These are phyloP conservation scores for Volvox carteri DNA, from an alignment of 163 green algal genomes.

Conservation along the genomic window DNA sequence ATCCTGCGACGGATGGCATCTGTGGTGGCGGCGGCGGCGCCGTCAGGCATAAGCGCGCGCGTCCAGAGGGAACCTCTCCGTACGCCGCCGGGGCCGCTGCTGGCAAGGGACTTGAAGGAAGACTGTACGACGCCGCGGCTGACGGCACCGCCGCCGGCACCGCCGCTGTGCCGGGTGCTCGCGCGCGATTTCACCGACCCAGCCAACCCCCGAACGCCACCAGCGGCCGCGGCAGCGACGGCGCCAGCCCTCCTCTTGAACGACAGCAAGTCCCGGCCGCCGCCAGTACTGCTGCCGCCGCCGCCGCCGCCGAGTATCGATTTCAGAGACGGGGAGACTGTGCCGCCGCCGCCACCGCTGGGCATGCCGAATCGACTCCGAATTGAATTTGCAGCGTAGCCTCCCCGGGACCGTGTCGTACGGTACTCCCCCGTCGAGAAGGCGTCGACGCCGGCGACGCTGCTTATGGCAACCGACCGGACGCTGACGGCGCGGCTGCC, in stretches of 20 bases:
- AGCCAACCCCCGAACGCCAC: not conserved
- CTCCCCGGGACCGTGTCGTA: too few relatives aligned
- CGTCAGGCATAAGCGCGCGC: not conserved
- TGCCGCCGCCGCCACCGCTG: not conserved
- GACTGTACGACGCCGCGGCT: not conserved
- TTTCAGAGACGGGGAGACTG: not conserved
- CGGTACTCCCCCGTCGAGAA: too few relatives aligned
- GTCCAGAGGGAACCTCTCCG: not conserved
- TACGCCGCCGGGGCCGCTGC: not conserved
- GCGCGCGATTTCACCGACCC: not conserved
- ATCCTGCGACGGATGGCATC: not conserved
- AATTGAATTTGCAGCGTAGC: not conserved
- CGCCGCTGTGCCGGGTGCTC: not conserved
- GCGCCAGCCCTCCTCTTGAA: not conserved
- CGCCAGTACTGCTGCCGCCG: not conserved
- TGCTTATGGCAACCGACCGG: too few relatives aligned
- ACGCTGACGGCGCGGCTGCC: not conserved
- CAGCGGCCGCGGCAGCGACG: not conserved
- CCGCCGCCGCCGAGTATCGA: not conserved
- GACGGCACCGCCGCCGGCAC: not conserved
- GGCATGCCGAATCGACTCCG: not conserved
- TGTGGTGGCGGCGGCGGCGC: not conserved
- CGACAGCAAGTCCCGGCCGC: not conserved
- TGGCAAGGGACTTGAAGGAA: not conserved
- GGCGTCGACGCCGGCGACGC: too few relatives aligned